Percentiles rank a stretch among this genome's conserved stretches.
phyloP scores from a whole-genome alignment of 441 rosid species.

The Bruguiera hainesii region DNA sequence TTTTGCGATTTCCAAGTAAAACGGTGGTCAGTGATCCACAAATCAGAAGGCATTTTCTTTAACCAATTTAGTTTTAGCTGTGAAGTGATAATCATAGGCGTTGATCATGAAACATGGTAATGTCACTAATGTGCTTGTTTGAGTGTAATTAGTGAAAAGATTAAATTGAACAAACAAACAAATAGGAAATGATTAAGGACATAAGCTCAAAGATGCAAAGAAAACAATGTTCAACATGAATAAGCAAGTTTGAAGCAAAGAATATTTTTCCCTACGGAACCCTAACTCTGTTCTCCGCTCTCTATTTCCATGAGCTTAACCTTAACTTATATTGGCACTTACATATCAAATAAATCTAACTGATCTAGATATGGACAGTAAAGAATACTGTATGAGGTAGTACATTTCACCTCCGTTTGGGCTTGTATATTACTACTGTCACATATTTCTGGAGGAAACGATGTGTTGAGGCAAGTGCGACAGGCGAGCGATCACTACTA shows the following conservation, averaged over 20 bases:
- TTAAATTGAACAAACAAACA: too few species aligned
- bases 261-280: conserved; percentile 2
- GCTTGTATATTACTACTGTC: conserved; percentile 54
- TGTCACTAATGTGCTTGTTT: too few species aligned
- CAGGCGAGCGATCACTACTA: conserved; percentile 11
- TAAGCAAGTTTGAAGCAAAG: conserved; percentile 10
- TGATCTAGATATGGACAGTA: not conserved
- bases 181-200: too few species aligned
- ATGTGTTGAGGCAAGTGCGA: conserved; percentile 50
- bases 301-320: conserved; percentile 9
- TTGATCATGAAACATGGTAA: too few species aligned
- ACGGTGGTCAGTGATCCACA: not conserved
- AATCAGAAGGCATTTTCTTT: not conserved
- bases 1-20: conserved; percentile 4
- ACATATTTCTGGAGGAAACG: conserved; percentile 59
- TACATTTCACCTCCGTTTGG: conserved; percentile 33
- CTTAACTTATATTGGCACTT: conserved; percentile 8
- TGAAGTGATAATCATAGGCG: too few species aligned
- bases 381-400: conserved; percentile 5
- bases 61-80: not conserved
- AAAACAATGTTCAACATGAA: conserved; percentile 2
- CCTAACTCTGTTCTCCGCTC: not conserved
- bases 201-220: too few species aligned
- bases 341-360: conserved; percentile 8
- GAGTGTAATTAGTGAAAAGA: too few species aligned